Evolutionary conservation across 2,329 filamentous ascomycete species (phyloP), one percentile per base, ranked within the genome.

Genomic region (Orbilia javanica): DNA sequence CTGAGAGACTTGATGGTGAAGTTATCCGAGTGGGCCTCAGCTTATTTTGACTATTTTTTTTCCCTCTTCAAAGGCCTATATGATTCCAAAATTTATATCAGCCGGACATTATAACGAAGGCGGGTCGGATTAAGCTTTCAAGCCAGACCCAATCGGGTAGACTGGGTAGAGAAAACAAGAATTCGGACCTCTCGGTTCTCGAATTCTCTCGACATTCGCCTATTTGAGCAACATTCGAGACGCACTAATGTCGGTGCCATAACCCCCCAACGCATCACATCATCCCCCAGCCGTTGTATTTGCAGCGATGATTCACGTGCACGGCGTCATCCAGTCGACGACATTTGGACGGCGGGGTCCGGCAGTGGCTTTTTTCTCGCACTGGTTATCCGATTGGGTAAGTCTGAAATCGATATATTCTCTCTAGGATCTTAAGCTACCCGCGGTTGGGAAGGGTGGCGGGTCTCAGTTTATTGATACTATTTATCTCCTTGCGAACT

Each of bases 181-280:
- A 65, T 52, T 53, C 15, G 42, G 31, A 29, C 15, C 10, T 22
- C 34, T 60, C 22, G 34, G 25, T 55, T 72, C 57, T 48, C 20
- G 20, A 48, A 48, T 8, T 48, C 44, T 72, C 68, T 5, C 29
- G 4, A 6, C 22, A 46, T 72, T 72, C 29, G 27, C 68, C 68
- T 65, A 34, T 72, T 72, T 34, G 25, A 65, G 68, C 46, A 72
- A 39, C 29, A 72, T 72, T 72, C 68, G 68, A 72, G 60, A 72
- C 68, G 68, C 60, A 57, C 68, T 72, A 65, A 72, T 72, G 68
- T 27, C n/a, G 60, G 60, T 65, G 66, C 10, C 7, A 46, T 46
- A 8, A 15, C 22, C 42, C 42, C 67, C 22, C 67, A 70, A 63
- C 67, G 60, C 66, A 69, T 69, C 52, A 34, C 36, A 42, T 62